A percentile compares a stretch with the other conserved stretches of the same genome.
phyloP scores from a whole-genome alignment of 2,329 filamentous ascomycete species.

The Xylariaceae sp. region DNA sequence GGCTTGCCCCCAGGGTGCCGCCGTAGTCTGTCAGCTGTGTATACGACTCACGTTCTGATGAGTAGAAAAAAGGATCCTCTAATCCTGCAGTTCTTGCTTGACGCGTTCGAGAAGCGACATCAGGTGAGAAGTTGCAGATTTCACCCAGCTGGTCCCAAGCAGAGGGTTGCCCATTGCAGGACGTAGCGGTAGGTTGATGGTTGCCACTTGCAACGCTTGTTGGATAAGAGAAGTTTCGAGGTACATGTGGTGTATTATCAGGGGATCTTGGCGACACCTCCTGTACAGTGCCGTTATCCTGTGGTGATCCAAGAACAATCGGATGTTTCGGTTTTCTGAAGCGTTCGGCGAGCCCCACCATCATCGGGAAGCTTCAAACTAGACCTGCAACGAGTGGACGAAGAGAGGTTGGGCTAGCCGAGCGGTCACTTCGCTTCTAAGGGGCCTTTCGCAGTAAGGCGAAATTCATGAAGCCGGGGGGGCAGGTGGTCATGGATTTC shows the following conservation, averaged over 20 bases:
- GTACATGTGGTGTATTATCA: conserved; percentile 15
- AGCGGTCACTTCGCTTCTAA: too few species aligned
- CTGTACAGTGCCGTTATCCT: conserved; percentile 12
- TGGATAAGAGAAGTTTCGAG: conserved; percentile 31
- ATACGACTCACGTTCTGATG: conserved; percentile 19
- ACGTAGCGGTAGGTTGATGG: conserved; percentile 5
- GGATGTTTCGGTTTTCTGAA: conserved; percentile 25
- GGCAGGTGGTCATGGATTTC: too few species aligned
- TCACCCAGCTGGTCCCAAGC: conserved; percentile 28
- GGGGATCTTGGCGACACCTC: conserved; percentile 11
- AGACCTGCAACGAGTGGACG: too few species aligned
- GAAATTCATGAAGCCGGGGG: too few species aligned
- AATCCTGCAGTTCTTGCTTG: conserved; percentile 16
- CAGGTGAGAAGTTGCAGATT: conserved; percentile 26
- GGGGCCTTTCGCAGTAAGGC: too few species aligned
- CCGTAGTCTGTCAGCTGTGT: conserved; percentile 13
- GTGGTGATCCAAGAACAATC: conserved; percentile 18
- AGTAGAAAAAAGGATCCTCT: conserved; percentile 28
- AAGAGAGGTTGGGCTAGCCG: not conserved
- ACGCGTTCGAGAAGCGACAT: conserved; percentile 15
- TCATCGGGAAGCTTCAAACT: too few species aligned
- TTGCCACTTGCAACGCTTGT: conserved; percentile 17
- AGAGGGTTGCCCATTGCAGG: conserved; percentile 12
- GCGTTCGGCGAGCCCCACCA: conserved; percentile 27
- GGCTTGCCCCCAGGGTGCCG: conserved; percentile 5